A percentile compares a stretch with the other conserved stretches of the same genome.
phyloP scores from a whole-genome alignment of 176 grass and related monocot species.

The Aegilops sharonensis region DNA sequence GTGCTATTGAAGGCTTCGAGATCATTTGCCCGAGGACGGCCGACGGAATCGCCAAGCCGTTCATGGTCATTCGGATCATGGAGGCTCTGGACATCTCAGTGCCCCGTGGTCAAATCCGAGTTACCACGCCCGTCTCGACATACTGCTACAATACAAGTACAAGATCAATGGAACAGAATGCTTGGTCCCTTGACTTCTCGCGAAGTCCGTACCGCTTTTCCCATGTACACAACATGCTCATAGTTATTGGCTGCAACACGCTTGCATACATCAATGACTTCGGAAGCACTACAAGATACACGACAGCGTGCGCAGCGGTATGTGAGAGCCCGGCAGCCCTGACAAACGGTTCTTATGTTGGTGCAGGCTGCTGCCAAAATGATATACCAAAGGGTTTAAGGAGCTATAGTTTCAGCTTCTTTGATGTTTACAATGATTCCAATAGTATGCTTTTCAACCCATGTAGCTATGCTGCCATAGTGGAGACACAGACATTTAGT shows the following conservation, averaged over 20 bases:
- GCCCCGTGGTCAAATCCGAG: not conserved
- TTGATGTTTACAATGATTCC: not conserved
- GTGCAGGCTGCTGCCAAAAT: not conserved
- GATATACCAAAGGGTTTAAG: not conserved
- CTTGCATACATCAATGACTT: not conserved
- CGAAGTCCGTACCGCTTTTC: not conserved
- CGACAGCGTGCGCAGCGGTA: not conserved
- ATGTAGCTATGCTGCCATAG: slow-evolving; percentile 11
- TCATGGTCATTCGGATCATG: not conserved
- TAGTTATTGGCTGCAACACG: slow-evolving; percentile 17
- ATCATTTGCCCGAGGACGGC: not conserved
- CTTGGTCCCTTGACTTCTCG: not conserved
- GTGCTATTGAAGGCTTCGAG: not conserved
- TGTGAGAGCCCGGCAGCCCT: not conserved
- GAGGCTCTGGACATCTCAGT: not conserved
- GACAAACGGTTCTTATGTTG: not conserved
- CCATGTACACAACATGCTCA: not conserved
- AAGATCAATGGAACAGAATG: rapidly evolving
- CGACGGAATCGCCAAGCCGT: not conserved
- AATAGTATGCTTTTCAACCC: not conserved
- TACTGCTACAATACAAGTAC: not conserved
- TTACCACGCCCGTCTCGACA: not conserved
- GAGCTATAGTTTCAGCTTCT: not conserved
- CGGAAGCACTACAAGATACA: not conserved
- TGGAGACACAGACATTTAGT: not conserved